phyloP scores from a whole-genome alignment of 2,329 filamentous ascomycete genomes.

The Aspergillus awamori region DNA sequence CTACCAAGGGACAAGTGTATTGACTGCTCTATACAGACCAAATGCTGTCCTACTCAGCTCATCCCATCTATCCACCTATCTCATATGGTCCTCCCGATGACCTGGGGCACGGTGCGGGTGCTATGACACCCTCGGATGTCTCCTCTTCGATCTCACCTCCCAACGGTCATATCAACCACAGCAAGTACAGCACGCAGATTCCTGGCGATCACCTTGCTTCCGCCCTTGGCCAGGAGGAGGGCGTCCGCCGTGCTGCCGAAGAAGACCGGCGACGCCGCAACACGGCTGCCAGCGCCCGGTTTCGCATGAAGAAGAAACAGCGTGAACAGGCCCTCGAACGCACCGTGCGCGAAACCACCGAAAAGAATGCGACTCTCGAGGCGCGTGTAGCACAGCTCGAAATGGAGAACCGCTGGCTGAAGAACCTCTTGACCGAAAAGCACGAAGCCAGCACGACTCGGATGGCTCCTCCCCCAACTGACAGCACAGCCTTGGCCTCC shows the following conservation, averaged over 20 bases:
- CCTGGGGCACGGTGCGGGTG: constrained; percentile 37
- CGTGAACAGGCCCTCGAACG: constrained; percentile 83
- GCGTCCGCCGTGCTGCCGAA: constrained; percentile 73
- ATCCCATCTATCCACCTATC: constrained; percentile 43
- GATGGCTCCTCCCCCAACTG: constrained; percentile 28
- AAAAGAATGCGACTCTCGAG: constrained; percentile 75
- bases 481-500: constrained; percentile 25
- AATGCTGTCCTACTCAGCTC: constrained; percentile 42
- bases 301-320: constrained; percentile 96
- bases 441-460: constrained; percentile 52
- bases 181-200: constrained; percentile 45
- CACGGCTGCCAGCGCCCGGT: constrained; percentile 83
- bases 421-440: constrained; percentile 80
- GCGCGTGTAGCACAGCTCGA: constrained; percentile 74
- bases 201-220: constrained; percentile 45
- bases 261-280: constrained; percentile 90
- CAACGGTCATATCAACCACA: constrained; percentile 44
- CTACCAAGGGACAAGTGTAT: constrained; percentile 38
- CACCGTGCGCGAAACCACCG: constrained; percentile 78
- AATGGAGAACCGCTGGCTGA: constrained; percentile 80
- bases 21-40: constrained; percentile 44
- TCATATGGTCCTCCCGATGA: constrained; percentile 42
- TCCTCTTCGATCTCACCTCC: constrained; percentile 47
- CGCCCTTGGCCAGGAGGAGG: constrained; percentile 66
- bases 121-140: constrained; percentile 46